These are phyloP conservation scores for Fraxinus quadrangulata DNA, from an alignment of 257 asterid species.

Conservation along the genomic window DNA sequence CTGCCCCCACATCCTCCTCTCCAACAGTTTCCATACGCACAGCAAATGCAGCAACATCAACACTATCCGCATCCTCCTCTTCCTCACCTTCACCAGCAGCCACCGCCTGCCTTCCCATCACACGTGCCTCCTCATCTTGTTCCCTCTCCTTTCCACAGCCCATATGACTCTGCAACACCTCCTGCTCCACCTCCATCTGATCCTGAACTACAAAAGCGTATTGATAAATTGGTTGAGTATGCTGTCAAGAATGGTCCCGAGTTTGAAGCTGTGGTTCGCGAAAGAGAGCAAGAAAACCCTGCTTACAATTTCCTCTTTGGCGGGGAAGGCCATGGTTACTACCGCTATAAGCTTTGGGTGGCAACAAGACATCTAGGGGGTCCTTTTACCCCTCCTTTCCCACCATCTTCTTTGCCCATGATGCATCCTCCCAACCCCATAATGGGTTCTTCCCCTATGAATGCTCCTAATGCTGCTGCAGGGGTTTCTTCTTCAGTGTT, in stretches of 20 bases:
- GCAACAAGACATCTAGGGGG: slow-evolving; percentile 68
- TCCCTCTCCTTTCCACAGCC: slow-evolving; percentile 70
- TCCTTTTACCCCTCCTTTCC: slow-evolving; percentile 66
- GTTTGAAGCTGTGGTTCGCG: slow-evolving; percentile 95
- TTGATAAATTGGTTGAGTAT: slow-evolving; percentile 87
- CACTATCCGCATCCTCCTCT: slow-evolving; percentile 74
- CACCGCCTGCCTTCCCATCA: slow-evolving; percentile 68
- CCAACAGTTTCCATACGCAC: slow-evolving; percentile 83
- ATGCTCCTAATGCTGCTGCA: slow-evolving; percentile 58
- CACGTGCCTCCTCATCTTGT: slow-evolving; percentile 72
- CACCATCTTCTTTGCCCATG: slow-evolving; percentile 56
- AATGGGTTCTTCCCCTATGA: slow-evolving; percentile 66
- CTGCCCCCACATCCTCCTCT: slow-evolving; percentile 78
- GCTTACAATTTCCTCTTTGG: slow-evolving; percentile 87
- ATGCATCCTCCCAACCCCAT: slow-evolving; percentile 70
- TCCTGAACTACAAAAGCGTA: slow-evolving; percentile 91
- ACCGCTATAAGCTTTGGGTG: slow-evolving; percentile 79
- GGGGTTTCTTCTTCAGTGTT: not conserved
- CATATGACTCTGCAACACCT: slow-evolving; percentile 73
- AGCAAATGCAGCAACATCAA: slow-evolving; percentile 74
- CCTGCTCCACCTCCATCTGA: slow-evolving; percentile 93
- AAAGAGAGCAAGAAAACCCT: slow-evolving; percentile 93
- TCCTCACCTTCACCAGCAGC: slow-evolving; percentile 73
- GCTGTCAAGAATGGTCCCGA: slow-evolving; percentile 94
- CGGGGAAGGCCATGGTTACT: slow-evolving; percentile 92